A percentile compares a stretch with the other conserved stretches of the same genome.
phyloP scores from a whole-genome alignment of 2,329 filamentous ascomycete species.

The Stemphylium vesicarium region DNA sequence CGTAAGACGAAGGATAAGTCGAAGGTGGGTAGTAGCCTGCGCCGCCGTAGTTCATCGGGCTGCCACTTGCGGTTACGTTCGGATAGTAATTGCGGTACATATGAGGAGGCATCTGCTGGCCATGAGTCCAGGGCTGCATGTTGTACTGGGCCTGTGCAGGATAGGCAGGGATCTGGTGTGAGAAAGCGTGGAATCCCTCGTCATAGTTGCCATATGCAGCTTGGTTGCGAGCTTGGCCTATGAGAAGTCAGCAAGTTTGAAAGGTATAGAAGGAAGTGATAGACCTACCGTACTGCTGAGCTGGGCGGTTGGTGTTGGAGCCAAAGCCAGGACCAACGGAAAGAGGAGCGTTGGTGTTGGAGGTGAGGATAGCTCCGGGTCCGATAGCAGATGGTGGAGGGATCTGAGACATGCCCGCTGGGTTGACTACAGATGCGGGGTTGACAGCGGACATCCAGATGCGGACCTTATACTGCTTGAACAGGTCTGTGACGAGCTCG shows the following conservation, averaged over 20 bases:
- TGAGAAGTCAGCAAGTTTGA: constrained; percentile 14
- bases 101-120: constrained; percentile 29
- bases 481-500: constrained; percentile 92
- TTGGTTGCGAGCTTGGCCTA: constrained; percentile 27
- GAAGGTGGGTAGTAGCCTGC: constrained; percentile 39
- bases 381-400: constrained; percentile 48
- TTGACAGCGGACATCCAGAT: constrained; percentile 99
- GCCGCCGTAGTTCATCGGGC: constrained; percentile 42
- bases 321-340: constrained; percentile 45
- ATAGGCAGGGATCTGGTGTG: constrained; percentile 40
- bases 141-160: constrained; percentile 30
- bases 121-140: constrained; percentile 36
- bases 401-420: constrained; percentile 40
- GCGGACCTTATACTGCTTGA: constrained; percentile 98
- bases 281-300: constrained; percentile 38
- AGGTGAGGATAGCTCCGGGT: constrained; percentile 45
- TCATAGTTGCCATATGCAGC: constrained; percentile 31
- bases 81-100: constrained; percentile 31
- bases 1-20: constrained; percentile 30
- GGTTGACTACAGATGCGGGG: constrained; percentile 78
- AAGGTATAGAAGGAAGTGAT: neutral
- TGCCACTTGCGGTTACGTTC: constrained; percentile 32
- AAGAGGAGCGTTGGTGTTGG: constrained; percentile 26
- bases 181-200: constrained; percentile 38
- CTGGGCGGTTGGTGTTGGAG: constrained; percentile 29